A percentile compares a stretch with the other conserved stretches of the same genome.
These are phyloP conservation scores for Chlamydomonas sphaeroides DNA, from an alignment of 139 green algal species.

Conservation along the genomic window DNA sequence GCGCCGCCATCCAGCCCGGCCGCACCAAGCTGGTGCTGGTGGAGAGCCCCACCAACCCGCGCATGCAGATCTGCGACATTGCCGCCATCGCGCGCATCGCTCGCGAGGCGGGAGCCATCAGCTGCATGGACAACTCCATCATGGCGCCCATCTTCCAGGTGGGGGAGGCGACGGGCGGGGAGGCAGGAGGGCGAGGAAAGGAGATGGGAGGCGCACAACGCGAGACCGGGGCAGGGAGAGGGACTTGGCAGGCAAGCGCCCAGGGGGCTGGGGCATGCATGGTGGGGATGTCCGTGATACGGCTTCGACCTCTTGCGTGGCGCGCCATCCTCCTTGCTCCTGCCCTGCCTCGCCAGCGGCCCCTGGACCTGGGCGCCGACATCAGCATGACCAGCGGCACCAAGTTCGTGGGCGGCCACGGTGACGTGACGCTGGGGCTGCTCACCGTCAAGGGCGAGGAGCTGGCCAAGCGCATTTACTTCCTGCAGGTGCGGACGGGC, in stretches of 20 bases:
- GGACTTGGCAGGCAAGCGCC: no score
- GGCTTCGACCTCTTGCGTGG: no score
- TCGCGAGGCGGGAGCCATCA: conserved; percentile 78
- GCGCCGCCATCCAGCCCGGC: conserved; percentile 70
- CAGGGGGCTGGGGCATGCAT: no score
- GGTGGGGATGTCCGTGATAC: no score
- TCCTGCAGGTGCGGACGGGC: conserved; percentile 75
- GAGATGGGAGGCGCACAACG: no score
- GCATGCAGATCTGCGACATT: conserved; percentile 97
- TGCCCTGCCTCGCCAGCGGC: conserved; percentile 49
- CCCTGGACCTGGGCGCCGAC: conserved; percentile 92
- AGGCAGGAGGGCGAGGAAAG: no score
- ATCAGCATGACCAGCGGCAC: conserved; percentile 97
- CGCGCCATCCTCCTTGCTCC: no score
- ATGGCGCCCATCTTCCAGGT: conserved; percentile 86
- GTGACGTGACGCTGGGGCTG: conserved; percentile 93
- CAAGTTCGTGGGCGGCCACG: conserved; percentile 97
- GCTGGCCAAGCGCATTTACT: conserved; percentile 90
- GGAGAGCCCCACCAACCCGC: conserved; percentile 98
- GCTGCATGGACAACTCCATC: conserved; percentile 97
- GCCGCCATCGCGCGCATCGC: conserved; percentile 74
- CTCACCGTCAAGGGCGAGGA: conserved; percentile 82
- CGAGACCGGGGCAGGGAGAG: no score
- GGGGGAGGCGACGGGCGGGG: no score
- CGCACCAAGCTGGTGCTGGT: conserved; percentile 94